These are phyloP conservation scores for Pythium volutum DNA, from an alignment of 352 stramenopile genomes.

Conservation along the genomic window DNA sequence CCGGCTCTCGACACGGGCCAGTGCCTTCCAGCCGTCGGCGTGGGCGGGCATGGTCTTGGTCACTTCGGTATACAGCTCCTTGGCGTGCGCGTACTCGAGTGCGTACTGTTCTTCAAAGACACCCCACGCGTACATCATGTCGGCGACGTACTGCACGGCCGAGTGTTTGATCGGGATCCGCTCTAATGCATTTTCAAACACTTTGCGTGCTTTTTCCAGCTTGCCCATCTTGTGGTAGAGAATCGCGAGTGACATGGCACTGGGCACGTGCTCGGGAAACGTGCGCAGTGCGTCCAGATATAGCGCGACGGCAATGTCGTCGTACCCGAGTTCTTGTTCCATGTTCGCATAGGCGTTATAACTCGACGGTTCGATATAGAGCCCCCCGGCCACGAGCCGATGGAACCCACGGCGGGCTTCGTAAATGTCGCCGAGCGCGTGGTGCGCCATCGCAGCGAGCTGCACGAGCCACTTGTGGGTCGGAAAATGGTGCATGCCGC, in stretches of 20 bases:
- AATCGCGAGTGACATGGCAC: constrained; percentile 72
- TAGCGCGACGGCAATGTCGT: constrained; percentile 56
- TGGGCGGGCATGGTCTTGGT: constrained; percentile 60
- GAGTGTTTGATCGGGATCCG: constrained; percentile 30
- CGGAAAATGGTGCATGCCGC: constrained; percentile 59
- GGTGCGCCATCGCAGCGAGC: constrained; percentile 70
- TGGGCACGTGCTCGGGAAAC: constrained; percentile 69
- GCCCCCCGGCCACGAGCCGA: constrained; percentile 64
- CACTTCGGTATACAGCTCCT: constrained; percentile 71
- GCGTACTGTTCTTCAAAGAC: constrained; percentile 71
- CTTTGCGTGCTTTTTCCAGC: constrained; percentile 44
- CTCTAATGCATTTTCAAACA: constrained; percentile 65
- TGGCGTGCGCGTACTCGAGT: constrained; percentile 60
- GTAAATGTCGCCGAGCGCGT: constrained; percentile 77
- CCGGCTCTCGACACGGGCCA: constrained; percentile 61
- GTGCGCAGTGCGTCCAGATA: constrained; percentile 61
- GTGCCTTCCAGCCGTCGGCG: constrained; percentile 62
- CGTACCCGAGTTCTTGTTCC: constrained; percentile 76
- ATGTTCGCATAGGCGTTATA: constrained; percentile 87
- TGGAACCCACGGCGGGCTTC: constrained; percentile 66
- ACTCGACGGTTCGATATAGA: constrained; percentile 66
- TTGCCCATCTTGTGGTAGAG: constrained; percentile 54
- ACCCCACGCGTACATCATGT: constrained; percentile 67
- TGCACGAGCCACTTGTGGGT: constrained; percentile 84
- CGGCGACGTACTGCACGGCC: constrained; percentile 45